A percentile compares a stretch with the other conserved stretches of the same genome.
Conservation (phyloP, 192 early-diverging fungal species). For the Podochytrium sp. region DNA sequence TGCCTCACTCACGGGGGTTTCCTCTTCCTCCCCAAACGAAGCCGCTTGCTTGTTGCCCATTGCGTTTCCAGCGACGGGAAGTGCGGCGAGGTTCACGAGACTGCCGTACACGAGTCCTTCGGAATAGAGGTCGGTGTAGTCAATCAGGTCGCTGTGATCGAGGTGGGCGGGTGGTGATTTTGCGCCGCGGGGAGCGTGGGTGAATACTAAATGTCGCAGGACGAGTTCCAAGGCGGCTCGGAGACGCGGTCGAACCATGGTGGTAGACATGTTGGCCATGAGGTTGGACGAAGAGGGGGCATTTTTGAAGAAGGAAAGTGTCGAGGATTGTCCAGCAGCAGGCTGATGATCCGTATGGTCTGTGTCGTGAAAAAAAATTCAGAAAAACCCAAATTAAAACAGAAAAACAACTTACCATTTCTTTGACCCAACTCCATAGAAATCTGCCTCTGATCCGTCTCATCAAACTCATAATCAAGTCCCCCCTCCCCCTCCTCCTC, state of each 20-base stretch:
- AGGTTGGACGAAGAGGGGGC: constrained; percentile 8
- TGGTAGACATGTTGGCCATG: background rate
- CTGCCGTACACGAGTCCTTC: constrained; percentile 29
- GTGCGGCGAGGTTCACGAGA: constrained; percentile 5
- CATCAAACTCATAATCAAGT: background rate
- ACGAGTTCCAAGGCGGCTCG: constrained; percentile 24
- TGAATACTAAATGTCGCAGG: constrained; percentile 33
- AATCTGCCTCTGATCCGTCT: background rate
- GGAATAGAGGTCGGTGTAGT: constrained; percentile 26
- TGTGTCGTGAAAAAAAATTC: background rate
- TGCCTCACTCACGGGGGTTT: constrained; percentile 13
- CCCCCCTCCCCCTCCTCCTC: background rate
- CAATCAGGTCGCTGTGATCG: background rate
- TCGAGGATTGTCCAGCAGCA: background rate
- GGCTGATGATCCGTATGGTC: background rate
- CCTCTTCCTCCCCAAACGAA: background rate
- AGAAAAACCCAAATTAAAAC: background rate
- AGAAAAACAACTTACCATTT: constrained; percentile 4
- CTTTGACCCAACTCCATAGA: constrained; percentile 1
- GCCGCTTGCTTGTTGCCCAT: background rate
- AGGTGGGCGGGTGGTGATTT: background rate
- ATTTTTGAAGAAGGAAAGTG: constrained; percentile 27
- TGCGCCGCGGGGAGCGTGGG: background rate
- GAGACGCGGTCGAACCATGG: constrained; percentile 28
- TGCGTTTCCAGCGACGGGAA: constrained; percentile 20